Evolutionary conservation across 208 protist genomes (phyloP), one percentile per base, ranked within the genome.

Genomic region (Leptomonas seymouri): DNA sequence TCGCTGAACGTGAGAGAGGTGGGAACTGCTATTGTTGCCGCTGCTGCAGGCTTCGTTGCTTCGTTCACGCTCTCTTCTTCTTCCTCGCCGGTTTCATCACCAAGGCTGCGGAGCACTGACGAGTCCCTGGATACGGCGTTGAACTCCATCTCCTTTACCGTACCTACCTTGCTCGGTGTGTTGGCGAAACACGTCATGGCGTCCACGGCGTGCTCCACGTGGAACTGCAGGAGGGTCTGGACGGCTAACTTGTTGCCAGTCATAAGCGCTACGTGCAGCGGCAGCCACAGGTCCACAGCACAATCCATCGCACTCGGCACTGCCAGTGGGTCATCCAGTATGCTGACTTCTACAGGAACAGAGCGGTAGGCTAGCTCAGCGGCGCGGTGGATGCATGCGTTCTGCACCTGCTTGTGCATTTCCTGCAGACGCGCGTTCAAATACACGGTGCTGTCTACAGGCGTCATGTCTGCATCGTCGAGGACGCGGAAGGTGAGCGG

Each of bases 221-320:
- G 90, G 62, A 95, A 93, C 42, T 53, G 45, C n/a, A 95, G 57
- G 8, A 91, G 48, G 2, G 63, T 60, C 28, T 61, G 11, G 18
- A 87, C 66, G 0, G 74, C 80, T 7, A 70, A 34, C 39, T 54
- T 56, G 69, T 86, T 81, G 70, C 81, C 72, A 62, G 84, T 69
- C 54, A 89, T 71, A 41, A 92, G 75, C 16, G 87, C 83, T 23
- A 95, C 71, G 65, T 89, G 72, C 57, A 90, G 69, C 48, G 87
- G 83, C 46, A 72, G 58, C 90, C 90, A 95, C 18, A 89, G 70
- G 51, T 95, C 90, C 18, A 81, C 59, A 3, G 62, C 72, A 31
- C 67, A 80, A 55, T 86, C 73, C 49, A 50, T 46, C 46, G 77
- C 71, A 8, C 73, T 45, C n/a, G 84, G 83, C 20, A 84, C 48